Base-by-base conservation (phyloP, 345 rosid genomes). In the Abelmoschus esculentus region DNA sequence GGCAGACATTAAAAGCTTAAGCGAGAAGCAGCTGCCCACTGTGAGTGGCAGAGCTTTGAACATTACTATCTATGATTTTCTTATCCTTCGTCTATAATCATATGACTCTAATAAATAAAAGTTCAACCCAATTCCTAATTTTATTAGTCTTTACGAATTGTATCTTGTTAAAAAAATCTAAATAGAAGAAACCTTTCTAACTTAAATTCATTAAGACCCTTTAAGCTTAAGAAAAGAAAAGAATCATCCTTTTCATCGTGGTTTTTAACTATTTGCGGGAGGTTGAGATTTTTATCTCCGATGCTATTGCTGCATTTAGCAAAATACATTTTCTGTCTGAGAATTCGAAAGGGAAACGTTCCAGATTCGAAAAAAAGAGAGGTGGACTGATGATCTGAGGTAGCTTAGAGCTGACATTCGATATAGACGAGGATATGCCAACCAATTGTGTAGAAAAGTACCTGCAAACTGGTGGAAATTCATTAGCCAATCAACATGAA, bases 361-460 rank as follows among this genome's bases (percentile, higher is more conserved):
- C n/a, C n/a, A n/a, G n/a, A n/a, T n/a, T 22, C 26, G 26, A 22
- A 22, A 22, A 22, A 0, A 22, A 22, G 26, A 15, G 1, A 57
- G 17, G 59, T 70, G 8, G 5, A 15, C 52, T 13, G 97, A 15
- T 78, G 76, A 91, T 97, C 97, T 84, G 57, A 89, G 87, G 62
- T 93, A 83, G 82, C 98, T 93, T 78, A 84, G 82, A 70, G 97
- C 93, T n/a, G 98, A 91, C 99, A 91, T 91, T 57, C 96, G 84
- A 84, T 95, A 95, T 60, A 90, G 96, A 81, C 99, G 90, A 95
- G 86, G 19, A 90, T 73, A 74, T 93, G 98, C 77, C 91, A 47
- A 91, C 77, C 91, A 47, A 91, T 93, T 7, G 96, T 91, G 79
- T 91, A 93, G 86, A 93, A 93, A 83, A 93, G 91, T 8, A 86